phyloP scores from a whole-genome alignment of 371 early-diverging fungal species.

The Mucor circinelloides region DNA sequence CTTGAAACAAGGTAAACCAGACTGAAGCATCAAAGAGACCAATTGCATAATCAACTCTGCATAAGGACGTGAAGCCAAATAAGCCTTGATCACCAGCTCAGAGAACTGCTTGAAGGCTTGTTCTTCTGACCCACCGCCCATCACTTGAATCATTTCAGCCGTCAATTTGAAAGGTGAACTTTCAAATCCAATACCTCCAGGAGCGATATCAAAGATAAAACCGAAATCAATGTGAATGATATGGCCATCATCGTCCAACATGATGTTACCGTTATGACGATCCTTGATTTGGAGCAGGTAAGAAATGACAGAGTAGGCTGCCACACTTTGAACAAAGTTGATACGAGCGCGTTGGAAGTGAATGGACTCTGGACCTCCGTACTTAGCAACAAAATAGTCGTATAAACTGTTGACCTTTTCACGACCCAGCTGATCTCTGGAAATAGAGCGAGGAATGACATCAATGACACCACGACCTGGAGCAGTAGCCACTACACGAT shows the following conservation, averaged over 20 bases:
- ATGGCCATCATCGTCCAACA: slow-evolving; percentile 97
- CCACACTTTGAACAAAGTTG: slow-evolving; percentile 95
- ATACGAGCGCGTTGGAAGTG: slow-evolving; percentile 91
- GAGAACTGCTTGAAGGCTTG: slow-evolving; percentile 87
- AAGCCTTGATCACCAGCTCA: slow-evolving; percentile 93
- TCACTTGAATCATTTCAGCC: slow-evolving; percentile 95
- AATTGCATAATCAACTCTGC: slow-evolving; percentile 92
- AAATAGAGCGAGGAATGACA: slow-evolving; percentile 97
- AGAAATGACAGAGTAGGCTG: slow-evolving; percentile 97
- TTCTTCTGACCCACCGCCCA: slow-evolving; percentile 88
- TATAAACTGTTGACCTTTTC: slow-evolving; percentile 97
- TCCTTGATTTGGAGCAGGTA: slow-evolving; percentile 98
- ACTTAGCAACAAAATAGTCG: slow-evolving; percentile 95
- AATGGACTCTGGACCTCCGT: slow-evolving; percentile 91
- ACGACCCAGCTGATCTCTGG: slow-evolving; percentile 97
- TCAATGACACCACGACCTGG: slow-evolving; percentile 99
- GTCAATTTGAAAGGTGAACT: slow-evolving; percentile 98
- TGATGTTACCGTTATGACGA: slow-evolving; percentile 99
- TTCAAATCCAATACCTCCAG: slow-evolving; percentile 98
- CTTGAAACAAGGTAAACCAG: slow-evolving; percentile 98
- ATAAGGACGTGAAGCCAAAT: slow-evolving; percentile 89
- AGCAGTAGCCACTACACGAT: slow-evolving; percentile 97
- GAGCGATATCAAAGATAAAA: slow-evolving; percentile 98
- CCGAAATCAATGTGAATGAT: slow-evolving; percentile 99
- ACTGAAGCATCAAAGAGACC: slow-evolving; percentile 92